Conservation (phyloP, 768 basidiomycete species). For the Mycena belliarum region DNA sequence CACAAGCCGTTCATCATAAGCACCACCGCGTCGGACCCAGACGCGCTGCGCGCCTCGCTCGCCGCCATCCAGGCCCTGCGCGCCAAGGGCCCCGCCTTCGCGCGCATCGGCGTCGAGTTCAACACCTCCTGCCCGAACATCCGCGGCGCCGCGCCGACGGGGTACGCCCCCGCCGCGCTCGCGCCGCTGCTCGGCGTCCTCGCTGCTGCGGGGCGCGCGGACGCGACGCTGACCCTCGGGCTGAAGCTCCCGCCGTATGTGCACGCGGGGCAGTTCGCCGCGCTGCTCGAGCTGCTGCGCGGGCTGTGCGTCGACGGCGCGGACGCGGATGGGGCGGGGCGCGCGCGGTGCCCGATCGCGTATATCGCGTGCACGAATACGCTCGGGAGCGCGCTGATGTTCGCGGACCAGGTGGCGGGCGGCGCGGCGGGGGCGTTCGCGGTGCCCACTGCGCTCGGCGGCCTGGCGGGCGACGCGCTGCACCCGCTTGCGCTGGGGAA, state of each 20-base stretch:
- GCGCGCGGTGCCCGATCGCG: conserved; percentile 47
- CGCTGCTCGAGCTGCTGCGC: conserved; percentile 49
- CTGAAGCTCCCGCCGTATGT: conserved; percentile 81
- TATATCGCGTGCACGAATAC: conserved; percentile 85
- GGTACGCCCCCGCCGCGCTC: conserved; percentile 60
- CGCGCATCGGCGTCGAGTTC: conserved; percentile 67
- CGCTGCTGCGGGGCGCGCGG: conserved; percentile 46
- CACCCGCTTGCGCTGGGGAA: conserved; percentile 81
- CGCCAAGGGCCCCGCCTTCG: conserved; percentile 20
- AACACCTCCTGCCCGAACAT: conserved; percentile 90
- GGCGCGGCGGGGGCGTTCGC: conserved; percentile 41
- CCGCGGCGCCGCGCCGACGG: conserved; percentile 56
- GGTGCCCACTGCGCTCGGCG: conserved; percentile 66
- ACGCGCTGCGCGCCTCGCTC: conserved; percentile 57
- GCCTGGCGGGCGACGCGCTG: conserved; percentile 74
- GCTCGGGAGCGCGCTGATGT: conserved; percentile 68
- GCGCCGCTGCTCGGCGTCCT: conserved; percentile 56
- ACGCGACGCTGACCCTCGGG: conserved; percentile 64
- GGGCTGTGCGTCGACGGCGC: conserved; percentile 39
- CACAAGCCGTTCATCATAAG: conserved; percentile 73
- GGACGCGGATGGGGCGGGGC: not conserved
- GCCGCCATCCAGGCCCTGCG: conserved; percentile 62
- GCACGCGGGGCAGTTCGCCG: conserved; percentile 58
- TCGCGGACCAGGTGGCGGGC: conserved; percentile 49
- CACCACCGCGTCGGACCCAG: conserved; percentile 63